These are phyloP conservation scores for Didymella glomerata DNA, from an alignment of 2,329 filamentous ascomycete species.

Conservation along the genomic window DNA sequence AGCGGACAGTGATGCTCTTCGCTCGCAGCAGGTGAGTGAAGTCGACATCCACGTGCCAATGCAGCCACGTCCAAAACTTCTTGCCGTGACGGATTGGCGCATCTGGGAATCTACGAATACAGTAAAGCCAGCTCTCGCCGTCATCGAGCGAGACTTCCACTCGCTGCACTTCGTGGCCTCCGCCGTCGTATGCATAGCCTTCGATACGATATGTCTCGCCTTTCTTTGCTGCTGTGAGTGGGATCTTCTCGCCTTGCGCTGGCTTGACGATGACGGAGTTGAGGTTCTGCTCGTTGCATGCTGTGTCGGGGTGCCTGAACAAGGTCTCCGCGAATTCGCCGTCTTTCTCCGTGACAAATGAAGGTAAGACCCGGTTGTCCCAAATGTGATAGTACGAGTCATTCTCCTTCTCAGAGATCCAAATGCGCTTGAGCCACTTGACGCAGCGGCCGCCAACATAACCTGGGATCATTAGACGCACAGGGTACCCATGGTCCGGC, in stretches of 20 bases:
- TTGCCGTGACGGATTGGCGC: slow-evolving; percentile 60
- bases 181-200: slow-evolving; percentile 62
- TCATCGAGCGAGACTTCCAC: slow-evolving; percentile 63
- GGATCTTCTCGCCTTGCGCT: slow-evolving; percentile 53
- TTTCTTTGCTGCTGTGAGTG: slow-evolving; percentile 49
- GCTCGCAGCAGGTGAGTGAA: slow-evolving; percentile 55
- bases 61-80: slow-evolving; percentile 64
- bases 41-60: slow-evolving; percentile 62
- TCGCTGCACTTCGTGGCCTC: slow-evolving; percentile 59
- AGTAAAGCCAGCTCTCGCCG: slow-evolving; percentile 60
- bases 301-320: slow-evolving; percentile 59
- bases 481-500: slow-evolving; percentile 58
- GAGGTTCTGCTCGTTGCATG: slow-evolving; percentile 59
- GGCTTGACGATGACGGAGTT: slow-evolving; percentile 62
- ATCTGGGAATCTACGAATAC: slow-evolving; percentile 59
- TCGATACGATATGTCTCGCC: slow-evolving; percentile 56
- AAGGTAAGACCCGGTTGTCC: slow-evolving; percentile 65
- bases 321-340: slow-evolving; percentile 58
- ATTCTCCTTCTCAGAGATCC: slow-evolving; percentile 58
- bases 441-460: slow-evolving; percentile 61
- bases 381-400: slow-evolving; percentile 62
- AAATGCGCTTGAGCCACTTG: slow-evolving; percentile 63
- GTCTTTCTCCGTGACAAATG: slow-evolving; percentile 60
- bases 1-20: slow-evolving; percentile 56
- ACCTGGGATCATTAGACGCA: slow-evolving; percentile 59